These are phyloP conservation scores for Exserohilum rostratum DNA, from an alignment of 2,329 filamentous ascomycete genomes.

Conservation along the genomic window DNA sequence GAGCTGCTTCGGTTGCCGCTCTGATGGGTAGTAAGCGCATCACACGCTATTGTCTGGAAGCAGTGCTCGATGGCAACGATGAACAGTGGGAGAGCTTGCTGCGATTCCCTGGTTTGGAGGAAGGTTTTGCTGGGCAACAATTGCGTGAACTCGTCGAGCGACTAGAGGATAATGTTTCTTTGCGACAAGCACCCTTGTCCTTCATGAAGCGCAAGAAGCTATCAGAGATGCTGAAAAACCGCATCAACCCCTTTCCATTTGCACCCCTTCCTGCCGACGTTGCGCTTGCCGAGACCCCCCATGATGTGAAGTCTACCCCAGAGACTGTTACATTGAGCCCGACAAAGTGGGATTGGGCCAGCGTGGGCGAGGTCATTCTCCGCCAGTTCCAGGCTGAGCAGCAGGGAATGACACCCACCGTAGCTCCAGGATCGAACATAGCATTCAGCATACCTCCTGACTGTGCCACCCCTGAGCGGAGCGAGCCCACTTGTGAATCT, in stretches of 20 bases:
- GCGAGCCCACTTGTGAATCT: background rate
- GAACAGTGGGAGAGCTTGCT: constrained; percentile 60
- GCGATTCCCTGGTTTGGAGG: constrained; percentile 59
- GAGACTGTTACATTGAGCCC: constrained; percentile 46
- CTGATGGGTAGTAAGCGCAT: constrained; percentile 64
- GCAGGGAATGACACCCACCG: constrained; percentile 34
- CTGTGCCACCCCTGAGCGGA: constrained; percentile 26
- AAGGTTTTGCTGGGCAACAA: constrained; percentile 46
- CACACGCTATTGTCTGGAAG: constrained; percentile 67
- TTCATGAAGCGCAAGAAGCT: constrained; percentile 58
- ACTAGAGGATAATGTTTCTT: constrained; percentile 62
- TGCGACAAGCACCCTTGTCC: constrained; percentile 58
- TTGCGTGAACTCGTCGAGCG: constrained; percentile 52
- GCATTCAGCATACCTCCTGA: constrained; percentile 49
- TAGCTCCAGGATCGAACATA: constrained; percentile 49
- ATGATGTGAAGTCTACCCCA: constrained; percentile 33
- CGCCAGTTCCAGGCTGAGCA: constrained; percentile 52
- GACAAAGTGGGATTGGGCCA: constrained; percentile 53
- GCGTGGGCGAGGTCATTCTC: constrained; percentile 57
- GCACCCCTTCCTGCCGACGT: constrained; percentile 46
- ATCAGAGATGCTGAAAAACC: constrained; percentile 58
- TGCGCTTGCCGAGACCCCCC: constrained; percentile 24
- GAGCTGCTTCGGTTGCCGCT: constrained; percentile 63
- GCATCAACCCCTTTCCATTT: constrained; percentile 60
- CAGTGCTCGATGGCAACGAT: constrained; percentile 66